Conservation (phyloP, 208 protist genomes). For the Blastocrithidia nonstop region DNA sequence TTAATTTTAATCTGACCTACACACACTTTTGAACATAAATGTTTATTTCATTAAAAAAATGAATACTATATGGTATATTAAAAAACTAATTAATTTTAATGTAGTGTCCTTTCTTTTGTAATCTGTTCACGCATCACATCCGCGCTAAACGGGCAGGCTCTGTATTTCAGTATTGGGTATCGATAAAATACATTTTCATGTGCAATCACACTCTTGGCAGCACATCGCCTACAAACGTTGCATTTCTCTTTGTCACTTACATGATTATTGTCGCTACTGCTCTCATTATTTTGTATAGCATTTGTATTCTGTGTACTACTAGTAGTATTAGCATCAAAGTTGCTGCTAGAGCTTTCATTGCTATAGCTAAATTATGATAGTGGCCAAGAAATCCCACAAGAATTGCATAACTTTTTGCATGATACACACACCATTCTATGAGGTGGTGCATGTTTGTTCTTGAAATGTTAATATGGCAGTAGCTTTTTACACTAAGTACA, state of each 20-base stretch:
- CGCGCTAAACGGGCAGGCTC: constrained; percentile 66
- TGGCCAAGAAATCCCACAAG: constrained; percentile 43
- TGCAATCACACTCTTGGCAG: constrained; percentile 59
- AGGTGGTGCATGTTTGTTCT: constrained; percentile 17
- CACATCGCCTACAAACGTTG: constrained; percentile 45
- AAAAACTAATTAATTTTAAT: constrained; percentile 5
- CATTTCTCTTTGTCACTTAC: constrained; percentile 3
- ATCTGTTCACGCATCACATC: constrained; percentile 63
- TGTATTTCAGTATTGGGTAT: constrained; percentile 78
- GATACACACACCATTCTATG: constrained; percentile 45
- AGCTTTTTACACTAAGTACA: constrained; percentile 47
- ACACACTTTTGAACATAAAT: no score
- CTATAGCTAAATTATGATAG: constrained; percentile 33
- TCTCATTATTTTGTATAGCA: no score
- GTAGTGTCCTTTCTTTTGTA: constrained; percentile 10
- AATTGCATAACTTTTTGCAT: constrained; percentile 60
- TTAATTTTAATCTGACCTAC: no score
- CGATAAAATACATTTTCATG: constrained; percentile 78
- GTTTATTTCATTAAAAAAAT: no score
- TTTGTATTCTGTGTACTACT: no score
- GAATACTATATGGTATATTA: no score
- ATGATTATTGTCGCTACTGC: neutral
- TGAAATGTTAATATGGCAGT: constrained; percentile 56
- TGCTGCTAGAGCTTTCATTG: no score
- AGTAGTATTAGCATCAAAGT: no score